phyloP scores from a whole-genome alignment of 352 stramenopile species.

The Phytopythium chamaehyphon region DNA sequence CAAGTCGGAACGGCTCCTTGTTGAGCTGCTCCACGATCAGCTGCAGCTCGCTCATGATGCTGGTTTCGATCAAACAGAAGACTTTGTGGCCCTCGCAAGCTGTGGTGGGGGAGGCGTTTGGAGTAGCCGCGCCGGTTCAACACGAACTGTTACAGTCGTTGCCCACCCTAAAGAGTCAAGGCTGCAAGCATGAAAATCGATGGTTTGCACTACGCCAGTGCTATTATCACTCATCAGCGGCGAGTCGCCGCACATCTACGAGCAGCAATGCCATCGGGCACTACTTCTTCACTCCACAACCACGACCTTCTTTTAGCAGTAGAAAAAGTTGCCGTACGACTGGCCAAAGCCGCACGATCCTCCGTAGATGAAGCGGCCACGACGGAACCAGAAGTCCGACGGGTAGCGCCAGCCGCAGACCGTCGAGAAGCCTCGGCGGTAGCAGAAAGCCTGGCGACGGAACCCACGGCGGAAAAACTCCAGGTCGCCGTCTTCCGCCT shows the following conservation, averaged over 20 bases:
- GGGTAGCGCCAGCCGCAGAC: slow-evolving; percentile 41
- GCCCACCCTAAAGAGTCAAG: too few species aligned
- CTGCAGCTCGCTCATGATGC: slow-evolving; percentile 88
- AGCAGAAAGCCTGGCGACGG: slow-evolving; percentile 20
- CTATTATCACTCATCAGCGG: neutral
- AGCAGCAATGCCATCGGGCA: neutral
- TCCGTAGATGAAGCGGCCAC: slow-evolving; percentile 26
- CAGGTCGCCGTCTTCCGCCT: neutral
- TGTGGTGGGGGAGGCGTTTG: too few species aligned
- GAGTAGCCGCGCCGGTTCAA: too few species aligned
- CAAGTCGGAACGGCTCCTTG: slow-evolving; percentile 89
- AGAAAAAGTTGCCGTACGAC: slow-evolving; percentile 21
- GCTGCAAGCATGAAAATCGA: too few species aligned
- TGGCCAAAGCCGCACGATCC: slow-evolving; percentile 21
- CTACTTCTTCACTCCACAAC: neutral
- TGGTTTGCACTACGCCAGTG: too few species aligned
- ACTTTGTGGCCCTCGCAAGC: too few species aligned
- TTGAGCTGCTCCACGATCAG: slow-evolving; percentile 93
- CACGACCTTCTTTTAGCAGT: slow-evolving; percentile 11
- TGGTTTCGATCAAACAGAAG: too few species aligned
- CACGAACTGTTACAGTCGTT: too few species aligned
- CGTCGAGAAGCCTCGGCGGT: neutral
- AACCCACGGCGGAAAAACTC: slow-evolving; percentile 10
- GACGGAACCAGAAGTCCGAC: slow-evolving; percentile 30
- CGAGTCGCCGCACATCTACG: neutral